phyloP scores from a whole-genome alignment of 331 rosid genomes.

The Cucumis variabilis region DNA sequence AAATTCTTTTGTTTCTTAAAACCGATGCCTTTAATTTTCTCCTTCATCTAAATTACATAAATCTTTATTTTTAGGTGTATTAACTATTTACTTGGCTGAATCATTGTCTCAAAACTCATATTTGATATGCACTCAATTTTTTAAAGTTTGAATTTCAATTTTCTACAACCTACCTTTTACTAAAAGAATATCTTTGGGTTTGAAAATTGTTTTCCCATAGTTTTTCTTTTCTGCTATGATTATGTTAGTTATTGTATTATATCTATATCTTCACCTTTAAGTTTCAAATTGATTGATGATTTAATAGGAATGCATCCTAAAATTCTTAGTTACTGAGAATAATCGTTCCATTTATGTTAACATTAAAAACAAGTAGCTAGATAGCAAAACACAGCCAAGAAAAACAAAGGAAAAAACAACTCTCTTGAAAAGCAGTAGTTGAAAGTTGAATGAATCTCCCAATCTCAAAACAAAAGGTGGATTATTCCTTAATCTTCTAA shows the following conservation, averaged over 20 bases:
- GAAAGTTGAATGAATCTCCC: not conserved
- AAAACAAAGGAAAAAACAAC: not conserved
- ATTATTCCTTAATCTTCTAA: not conserved
- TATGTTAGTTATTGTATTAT: no score
- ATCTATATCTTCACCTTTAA: no score
- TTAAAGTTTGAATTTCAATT: no score
- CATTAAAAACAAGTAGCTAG: not conserved
- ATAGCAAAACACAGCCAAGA: not conserved
- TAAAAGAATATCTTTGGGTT: no score
- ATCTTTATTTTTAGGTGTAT: not conserved
- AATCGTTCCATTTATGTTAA: not conserved
- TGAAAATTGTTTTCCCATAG: no score
- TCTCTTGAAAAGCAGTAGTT: not conserved
- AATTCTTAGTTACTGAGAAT: not conserved
- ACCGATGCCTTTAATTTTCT: not conserved
- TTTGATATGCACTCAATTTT: no score
- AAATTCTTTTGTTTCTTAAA: not conserved
- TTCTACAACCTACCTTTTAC: no score
- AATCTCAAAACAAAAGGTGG: no score
- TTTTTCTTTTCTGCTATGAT: no score
- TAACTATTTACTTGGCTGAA: no score
- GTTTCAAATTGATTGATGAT: no score
- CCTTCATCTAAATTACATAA: not conserved
- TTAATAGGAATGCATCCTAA: not conserved
- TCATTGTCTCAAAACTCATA: no score